phyloP scores from a whole-genome alignment of 257 asterid species.

The Ilex aquifolium region DNA sequence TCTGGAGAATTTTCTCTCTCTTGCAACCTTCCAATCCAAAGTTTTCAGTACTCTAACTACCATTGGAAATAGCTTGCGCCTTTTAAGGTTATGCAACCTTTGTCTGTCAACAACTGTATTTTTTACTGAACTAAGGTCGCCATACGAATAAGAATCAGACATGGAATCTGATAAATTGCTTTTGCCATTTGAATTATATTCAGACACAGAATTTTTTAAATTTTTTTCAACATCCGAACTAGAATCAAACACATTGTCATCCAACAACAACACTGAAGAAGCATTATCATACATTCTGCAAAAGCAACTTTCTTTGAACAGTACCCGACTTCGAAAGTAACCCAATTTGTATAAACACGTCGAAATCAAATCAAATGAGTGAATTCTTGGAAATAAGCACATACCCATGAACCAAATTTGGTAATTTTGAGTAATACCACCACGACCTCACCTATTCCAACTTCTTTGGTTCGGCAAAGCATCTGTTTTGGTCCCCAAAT shows the following conservation, averaged over 20 bases:
- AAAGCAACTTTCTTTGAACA: constrained; percentile 18
- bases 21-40: constrained; percentile 41
- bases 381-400: constrained; percentile 28
- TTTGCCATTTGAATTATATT: too few species aligned
- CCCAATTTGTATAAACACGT: constrained; percentile 19
- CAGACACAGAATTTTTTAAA: constrained; percentile 8
- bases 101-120: constrained; percentile 22
- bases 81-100: constrained; percentile 6
- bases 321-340: constrained; percentile 11
- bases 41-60: constrained; percentile 56
- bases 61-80: constrained; percentile 24
- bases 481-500: too few species aligned
- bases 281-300: constrained; percentile 27
- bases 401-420: constrained; percentile 45
- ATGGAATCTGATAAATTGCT: too few species aligned
- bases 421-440: constrained; percentile 3
- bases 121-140: too few species aligned
- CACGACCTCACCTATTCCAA: constrained; percentile 1
- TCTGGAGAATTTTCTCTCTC: constrained; percentile 24
- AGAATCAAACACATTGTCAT: constrained; percentile 29
- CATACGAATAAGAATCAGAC: too few species aligned
- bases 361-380: constrained; percentile 16
- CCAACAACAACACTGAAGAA: constrained; percentile 29
- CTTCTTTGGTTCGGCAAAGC: neutral
- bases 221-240: constrained; percentile 32